These are phyloP conservation scores for Hibiscus tridactylites DNA, from an alignment of 345 rosid genomes.

Conservation along the genomic window DNA sequence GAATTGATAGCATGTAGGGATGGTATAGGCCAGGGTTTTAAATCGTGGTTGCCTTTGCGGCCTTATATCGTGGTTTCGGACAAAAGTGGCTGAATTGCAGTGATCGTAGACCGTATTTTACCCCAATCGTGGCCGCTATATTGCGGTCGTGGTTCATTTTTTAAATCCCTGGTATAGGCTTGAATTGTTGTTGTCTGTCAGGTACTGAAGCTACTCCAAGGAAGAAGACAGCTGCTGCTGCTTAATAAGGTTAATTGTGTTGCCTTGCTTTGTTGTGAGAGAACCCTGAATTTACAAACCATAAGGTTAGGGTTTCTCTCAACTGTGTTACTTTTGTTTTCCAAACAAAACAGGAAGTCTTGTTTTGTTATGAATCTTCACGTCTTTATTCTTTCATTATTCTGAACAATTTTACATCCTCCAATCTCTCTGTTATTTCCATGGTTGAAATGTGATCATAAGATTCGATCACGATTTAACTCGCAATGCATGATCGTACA, in stretches of 20 bases:
- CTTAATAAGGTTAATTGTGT: conserved; percentile 20
- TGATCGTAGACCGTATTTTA: too few species aligned
- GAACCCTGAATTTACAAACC: conserved; percentile 14
- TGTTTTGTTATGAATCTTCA: not conserved
- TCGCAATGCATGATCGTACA: too few species aligned
- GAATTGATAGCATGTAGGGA: not conserved
- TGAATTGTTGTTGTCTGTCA: not conserved
- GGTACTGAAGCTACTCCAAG: conserved; percentile 73
- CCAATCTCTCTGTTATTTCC: not conserved
- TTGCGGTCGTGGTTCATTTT: too few species aligned
- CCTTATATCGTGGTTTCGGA: too few species aligned
- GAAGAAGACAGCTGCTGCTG: conserved; percentile 30
- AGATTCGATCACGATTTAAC: too few species aligned
- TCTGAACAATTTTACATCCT: not conserved
- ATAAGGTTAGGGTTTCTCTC: conserved; percentile 15
- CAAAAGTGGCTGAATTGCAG: too few species aligned
- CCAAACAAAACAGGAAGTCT: not conserved
- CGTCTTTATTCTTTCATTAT: too few species aligned
- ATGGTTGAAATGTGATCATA: too few species aligned
- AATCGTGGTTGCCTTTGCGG: too few species aligned
- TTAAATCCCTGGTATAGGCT: not conserved
- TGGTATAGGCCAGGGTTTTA: too few species aligned
- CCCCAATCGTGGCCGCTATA: too few species aligned
- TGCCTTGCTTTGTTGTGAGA: not conserved
- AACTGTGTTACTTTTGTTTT: not conserved